Base-by-base conservation (phyloP, 768 basidiomycete species). In the Pholiota molesta region DNA sequence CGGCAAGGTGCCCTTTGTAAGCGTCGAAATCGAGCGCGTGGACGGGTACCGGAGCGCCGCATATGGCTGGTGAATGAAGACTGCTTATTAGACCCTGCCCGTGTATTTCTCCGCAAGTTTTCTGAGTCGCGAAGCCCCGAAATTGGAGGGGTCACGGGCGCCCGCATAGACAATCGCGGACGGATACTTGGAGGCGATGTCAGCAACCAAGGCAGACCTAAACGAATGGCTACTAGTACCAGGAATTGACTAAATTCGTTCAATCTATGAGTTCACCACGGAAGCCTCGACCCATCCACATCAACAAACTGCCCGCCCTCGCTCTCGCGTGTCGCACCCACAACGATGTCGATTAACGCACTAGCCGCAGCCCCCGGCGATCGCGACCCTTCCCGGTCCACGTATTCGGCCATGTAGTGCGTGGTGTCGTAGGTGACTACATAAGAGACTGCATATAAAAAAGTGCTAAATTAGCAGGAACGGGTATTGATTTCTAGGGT, bases 251-350 rank as follows among this genome's bases (percentile, higher is more conserved):
- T n/a, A n/a, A n/a, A n/a, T n/a, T n/a, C n/a, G n/a, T n/a, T n/a
- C n/a, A n/a, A n/a, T n/a, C n/a, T n/a, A n/a, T n/a, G n/a, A n/a
- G n/a, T n/a, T n/a, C n/a, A n/a, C 59, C 52, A 60, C 1, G 59
- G 52, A 10, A 59, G 14, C 13, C 47, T 59, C 1, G 47, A 23
- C 4, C 57, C 57, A 31, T 58, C 57, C 10, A 45, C 31, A 42
- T 58, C 6, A 7, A 58, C 33, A 33, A 47, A 58, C 44, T 58
- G 21, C 9, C 57, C 57, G 10, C 57, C 57, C 8, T 58, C 49
- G 16, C 14, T 21, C n/a, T 44, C 23, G 5, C 59, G 35, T 4
- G 26, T 52, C 2, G 59, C 49, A 10, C 29, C 26, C 33, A 52
- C 23, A 19, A 60, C 28, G 13, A 60, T 21, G 5, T 40, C 39